A percentile compares a stretch with the other conserved stretches of the same genome.
phyloP scores from a whole-genome alignment of 345 rosid species.

The Lepidium africanum region DNA sequence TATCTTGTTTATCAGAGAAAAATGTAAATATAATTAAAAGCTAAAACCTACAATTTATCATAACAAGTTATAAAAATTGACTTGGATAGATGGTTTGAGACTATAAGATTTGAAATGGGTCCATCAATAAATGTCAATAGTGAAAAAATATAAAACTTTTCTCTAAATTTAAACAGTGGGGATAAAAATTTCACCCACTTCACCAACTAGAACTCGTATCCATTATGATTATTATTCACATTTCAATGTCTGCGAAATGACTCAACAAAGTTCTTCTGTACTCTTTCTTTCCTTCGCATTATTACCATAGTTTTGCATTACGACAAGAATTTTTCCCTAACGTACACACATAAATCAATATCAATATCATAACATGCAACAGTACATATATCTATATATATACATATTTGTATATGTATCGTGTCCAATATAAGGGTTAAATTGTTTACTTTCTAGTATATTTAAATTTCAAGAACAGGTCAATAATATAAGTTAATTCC shows the following conservation, averaged over 20 bases:
- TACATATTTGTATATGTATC: too few species aligned
- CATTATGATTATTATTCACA: slow-evolving; percentile 3
- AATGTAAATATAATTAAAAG: not conserved
- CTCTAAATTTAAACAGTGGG: not conserved
- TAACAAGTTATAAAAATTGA: not conserved
- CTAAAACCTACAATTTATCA: not conserved
- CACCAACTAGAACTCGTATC: slow-evolving; percentile 18
- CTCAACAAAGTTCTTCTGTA: not conserved
- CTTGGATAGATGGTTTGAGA: not conserved
- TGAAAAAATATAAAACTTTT: not conserved
- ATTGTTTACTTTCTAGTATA: not conserved
- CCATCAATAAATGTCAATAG: slow-evolving; percentile 12
- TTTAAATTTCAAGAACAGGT: not conserved
- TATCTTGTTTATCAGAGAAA: too few species aligned
- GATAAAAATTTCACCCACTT: slow-evolving; percentile 22
- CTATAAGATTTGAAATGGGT: not conserved
- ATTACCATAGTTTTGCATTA: not conserved
- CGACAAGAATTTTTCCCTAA: not conserved
- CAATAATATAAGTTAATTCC: too few species aligned
- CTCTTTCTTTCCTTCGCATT: not conserved
- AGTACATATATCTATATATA: not conserved
- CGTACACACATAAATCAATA: not conserved
- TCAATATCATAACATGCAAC: not conserved
- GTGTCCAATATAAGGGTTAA: not conserved
- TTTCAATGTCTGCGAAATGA: not conserved